Base-by-base conservation (phyloP, 2,329 filamentous ascomycete species). In the Penicillium sp. region DNA sequence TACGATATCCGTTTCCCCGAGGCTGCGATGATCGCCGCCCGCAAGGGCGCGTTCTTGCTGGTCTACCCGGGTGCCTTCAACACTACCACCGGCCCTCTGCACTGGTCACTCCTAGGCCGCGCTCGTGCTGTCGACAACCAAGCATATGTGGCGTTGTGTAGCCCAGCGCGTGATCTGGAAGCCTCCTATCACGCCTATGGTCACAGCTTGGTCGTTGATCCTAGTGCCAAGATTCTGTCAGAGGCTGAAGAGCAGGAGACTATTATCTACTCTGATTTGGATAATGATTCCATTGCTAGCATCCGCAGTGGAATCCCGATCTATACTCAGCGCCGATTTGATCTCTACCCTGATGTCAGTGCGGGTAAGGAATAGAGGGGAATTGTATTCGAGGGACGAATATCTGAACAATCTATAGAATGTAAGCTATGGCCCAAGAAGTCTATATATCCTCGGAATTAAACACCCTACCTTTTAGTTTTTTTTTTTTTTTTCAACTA, bases 21-120 rank as follows among this genome's bases (percentile, higher is more conserved):
- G 76, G 81, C 96, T 10, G 94, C 92, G 3, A 94, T 85, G 70
- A 88, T 97, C 53, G 93, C 93, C 0, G 90, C 93, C 18, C 83
- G 94, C 31, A 86, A 86, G 62, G 92, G 88, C n/a, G 88, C 86
- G 54, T 99, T 99, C 73, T 81, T 90, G 43, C 83, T 97, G 50
- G 72, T 97, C 16, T 97, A 97, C 74, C 94, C 94, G 0, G 94
- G 92, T n/a, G 94, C 94, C 1, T 99, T 99, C 81, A 99, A 97
- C 75, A 80, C 89, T 56, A 96, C 92, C 0, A 99, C 94, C 0
- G 94, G 94, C 0, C 88, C 89, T 5, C 75, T 97, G 72, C 94
- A 99, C 75, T 99, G 94, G 94, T 83, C 86, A 54, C 77, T 99
- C 61, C 84, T 89, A 66, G 93, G 87, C 1, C 83, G 90, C 61